These are phyloP conservation scores for Dactylorhiza incarnata DNA, from an alignment of 106 monocot genomes.

Conservation along the genomic window DNA sequence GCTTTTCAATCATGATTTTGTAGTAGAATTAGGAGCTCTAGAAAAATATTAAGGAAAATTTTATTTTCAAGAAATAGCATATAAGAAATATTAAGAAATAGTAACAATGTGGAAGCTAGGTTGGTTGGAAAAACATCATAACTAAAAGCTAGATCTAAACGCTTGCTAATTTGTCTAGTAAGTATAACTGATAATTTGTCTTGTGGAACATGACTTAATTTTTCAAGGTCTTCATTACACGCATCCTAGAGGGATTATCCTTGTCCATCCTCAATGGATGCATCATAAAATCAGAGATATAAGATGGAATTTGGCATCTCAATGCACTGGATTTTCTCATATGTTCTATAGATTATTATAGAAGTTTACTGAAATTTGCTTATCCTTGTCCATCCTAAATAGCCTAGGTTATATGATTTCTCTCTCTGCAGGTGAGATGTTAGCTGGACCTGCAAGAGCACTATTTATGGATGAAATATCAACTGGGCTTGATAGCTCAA, in stretches of 20 bases:
- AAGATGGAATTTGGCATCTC: background rate
- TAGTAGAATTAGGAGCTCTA: background rate
- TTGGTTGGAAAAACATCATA: too few relatives aligned
- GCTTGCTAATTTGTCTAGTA: too few relatives aligned
- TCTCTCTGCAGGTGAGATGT: slow-evolving; percentile 66
- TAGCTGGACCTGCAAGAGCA: slow-evolving; percentile 85
- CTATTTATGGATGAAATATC: slow-evolving; percentile 98
- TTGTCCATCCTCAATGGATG: too few relatives aligned
- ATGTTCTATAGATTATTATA: background rate
- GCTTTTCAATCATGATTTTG: background rate
- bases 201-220: too few relatives aligned
- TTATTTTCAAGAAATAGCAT: background rate
- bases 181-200: too few relatives aligned
- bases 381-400: background rate
- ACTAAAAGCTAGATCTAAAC: too few relatives aligned
- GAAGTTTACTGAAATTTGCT: background rate
- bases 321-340: background rate
- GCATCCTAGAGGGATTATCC: too few relatives aligned
- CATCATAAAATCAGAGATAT: background rate
- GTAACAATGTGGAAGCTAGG: too few relatives aligned
- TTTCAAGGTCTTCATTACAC: too few relatives aligned
- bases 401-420: background rate
- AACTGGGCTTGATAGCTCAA: slow-evolving; percentile 87
- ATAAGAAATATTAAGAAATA: background rate
- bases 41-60: background rate